Percentiles rank a stretch among this genome's conserved stretches.
These are phyloP conservation scores for Obelidium mucronatum DNA, from an alignment of 192 early-diverging fungal genomes.

Conservation along the genomic window DNA sequence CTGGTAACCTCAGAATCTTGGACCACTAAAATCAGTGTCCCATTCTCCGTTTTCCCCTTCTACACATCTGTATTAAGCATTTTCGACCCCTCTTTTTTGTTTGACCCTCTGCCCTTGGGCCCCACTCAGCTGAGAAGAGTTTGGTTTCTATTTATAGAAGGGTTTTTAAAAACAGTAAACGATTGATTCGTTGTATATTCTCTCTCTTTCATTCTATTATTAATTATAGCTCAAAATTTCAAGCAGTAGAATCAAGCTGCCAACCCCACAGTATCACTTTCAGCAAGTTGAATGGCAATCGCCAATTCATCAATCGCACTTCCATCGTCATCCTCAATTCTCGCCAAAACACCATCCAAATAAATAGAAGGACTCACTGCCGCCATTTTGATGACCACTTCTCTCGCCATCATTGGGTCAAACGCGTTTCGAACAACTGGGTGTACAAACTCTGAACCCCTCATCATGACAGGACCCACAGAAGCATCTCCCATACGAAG, in stretches of 20 bases:
- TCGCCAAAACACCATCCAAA: slow-evolving; percentile 51
- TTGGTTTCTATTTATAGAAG: background rate
- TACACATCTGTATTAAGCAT: background rate
- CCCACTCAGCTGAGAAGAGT: background rate
- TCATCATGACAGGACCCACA: background rate
- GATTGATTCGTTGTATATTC: no score
- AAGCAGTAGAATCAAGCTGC: no score
- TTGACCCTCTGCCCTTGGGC: background rate
- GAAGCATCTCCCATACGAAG: slow-evolving; percentile 32
- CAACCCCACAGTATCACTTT: slow-evolving; percentile 52
- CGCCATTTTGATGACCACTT: slow-evolving; percentile 49
- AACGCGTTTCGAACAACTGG: slow-evolving; percentile 17
- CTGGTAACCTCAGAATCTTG: slow-evolving; percentile 87
- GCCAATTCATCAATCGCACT: slow-evolving; percentile 54
- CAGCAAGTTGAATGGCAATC: slow-evolving; percentile 47
- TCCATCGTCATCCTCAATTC: slow-evolving; percentile 53
- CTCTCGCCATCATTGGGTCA: slow-evolving; percentile 43
- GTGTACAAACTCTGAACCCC: background rate
- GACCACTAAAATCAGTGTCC: slow-evolving; percentile 68
- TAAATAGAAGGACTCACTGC: slow-evolving; percentile 57
- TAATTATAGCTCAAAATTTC: no score
- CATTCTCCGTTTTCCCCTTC: background rate
- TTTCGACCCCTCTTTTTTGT: background rate
- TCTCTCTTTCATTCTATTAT: no score
- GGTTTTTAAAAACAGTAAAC: no score